A percentile compares a stretch with the other conserved stretches of the same genome.
phyloP scores from a whole-genome alignment of 257 asterid genomes.

The Ocimum tenuiflorum region DNA sequence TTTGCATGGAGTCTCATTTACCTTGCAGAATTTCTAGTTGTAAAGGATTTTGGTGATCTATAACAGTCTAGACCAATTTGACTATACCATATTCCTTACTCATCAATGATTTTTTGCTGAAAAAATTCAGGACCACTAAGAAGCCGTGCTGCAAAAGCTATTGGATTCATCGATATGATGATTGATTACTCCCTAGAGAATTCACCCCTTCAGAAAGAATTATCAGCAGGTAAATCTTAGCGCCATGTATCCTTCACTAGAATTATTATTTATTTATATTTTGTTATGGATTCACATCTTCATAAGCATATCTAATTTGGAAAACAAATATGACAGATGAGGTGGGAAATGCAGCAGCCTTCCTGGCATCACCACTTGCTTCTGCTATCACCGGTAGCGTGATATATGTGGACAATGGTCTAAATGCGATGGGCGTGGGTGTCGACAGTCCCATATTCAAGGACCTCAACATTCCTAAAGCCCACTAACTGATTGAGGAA shows the following conservation, averaged over 20 bases:
- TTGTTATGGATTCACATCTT: too few relatives aligned
- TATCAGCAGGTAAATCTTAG: slow-evolving; percentile 52
- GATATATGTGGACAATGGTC: slow-evolving; percentile 77
- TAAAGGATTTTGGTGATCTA: background rate
- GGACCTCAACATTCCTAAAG: slow-evolving; percentile 63
- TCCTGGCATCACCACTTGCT: slow-evolving; percentile 73
- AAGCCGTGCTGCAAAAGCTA: slow-evolving; percentile 91
- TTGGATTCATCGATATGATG: slow-evolving; percentile 89
- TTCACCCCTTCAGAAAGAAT: slow-evolving; percentile 80
- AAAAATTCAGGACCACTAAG: slow-evolving; percentile 59
- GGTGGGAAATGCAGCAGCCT: slow-evolving; percentile 78
- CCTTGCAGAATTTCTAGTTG: background rate
- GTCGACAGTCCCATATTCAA: slow-evolving; percentile 68
- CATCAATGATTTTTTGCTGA: background rate
- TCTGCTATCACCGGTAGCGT: slow-evolving; percentile 86
- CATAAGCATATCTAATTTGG: background rate
- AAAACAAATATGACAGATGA: slow-evolving; percentile 50
- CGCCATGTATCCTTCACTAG: background rate
- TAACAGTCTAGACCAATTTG: background rate
- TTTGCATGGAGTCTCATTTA: background rate
- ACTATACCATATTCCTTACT: background rate
- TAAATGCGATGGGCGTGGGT: slow-evolving; percentile 86
- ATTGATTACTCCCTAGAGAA: slow-evolving; percentile 71
- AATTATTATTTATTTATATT: background rate
- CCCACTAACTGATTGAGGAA: slow-evolving; percentile 21